A percentile compares a stretch with the other conserved stretches of the same genome.
These are phyloP conservation scores for Saksenaea vasiformis DNA, from an alignment of 371 early-diverging fungal genomes.

Conservation along the genomic window DNA sequence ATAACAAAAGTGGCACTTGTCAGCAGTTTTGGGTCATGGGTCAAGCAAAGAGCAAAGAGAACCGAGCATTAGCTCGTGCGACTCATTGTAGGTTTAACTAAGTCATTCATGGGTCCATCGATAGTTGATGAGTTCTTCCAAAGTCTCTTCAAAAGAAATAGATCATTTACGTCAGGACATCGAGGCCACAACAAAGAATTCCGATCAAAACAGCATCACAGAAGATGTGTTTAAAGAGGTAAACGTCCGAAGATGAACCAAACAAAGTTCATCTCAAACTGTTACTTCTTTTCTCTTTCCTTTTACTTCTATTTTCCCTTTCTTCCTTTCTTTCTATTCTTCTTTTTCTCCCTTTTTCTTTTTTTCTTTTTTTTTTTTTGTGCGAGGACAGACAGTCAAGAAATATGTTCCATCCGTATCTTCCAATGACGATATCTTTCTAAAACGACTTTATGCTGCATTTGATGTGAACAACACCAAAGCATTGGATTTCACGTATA, in stretches of 20 bases:
- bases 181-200: slow-evolving; percentile 48
- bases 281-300: neutral
- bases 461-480: slow-evolving; percentile 76
- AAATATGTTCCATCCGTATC: slow-evolving; percentile 53
- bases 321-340: neutral
- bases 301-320: neutral
- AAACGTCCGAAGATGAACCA: slow-evolving; percentile 17
- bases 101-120: neutral
- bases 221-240: slow-evolving; percentile 79
- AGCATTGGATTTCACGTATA: slow-evolving; percentile 64
- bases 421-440: slow-evolving; percentile 71
- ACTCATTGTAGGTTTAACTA: slow-evolving; percentile 52
- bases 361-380: neutral
- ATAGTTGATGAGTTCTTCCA: neutral
- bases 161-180: slow-evolving; percentile 65
- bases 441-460: slow-evolving; percentile 79
- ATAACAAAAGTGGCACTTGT: neutral
- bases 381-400: slow-evolving; percentile 34
- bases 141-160: slow-evolving; percentile 75
- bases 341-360: neutral
- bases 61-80: slow-evolving; percentile 48
- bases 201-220: slow-evolving; percentile 55
- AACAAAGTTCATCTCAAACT: neutral
- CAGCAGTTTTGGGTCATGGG: slow-evolving; percentile 44
- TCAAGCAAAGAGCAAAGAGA: slow-evolving; percentile 62